Percentiles rank a stretch among this genome's conserved stretches.
These are phyloP conservation scores for Jatropha podagrica DNA, from an alignment of 441 rosid species.

Conservation along the genomic window DNA sequence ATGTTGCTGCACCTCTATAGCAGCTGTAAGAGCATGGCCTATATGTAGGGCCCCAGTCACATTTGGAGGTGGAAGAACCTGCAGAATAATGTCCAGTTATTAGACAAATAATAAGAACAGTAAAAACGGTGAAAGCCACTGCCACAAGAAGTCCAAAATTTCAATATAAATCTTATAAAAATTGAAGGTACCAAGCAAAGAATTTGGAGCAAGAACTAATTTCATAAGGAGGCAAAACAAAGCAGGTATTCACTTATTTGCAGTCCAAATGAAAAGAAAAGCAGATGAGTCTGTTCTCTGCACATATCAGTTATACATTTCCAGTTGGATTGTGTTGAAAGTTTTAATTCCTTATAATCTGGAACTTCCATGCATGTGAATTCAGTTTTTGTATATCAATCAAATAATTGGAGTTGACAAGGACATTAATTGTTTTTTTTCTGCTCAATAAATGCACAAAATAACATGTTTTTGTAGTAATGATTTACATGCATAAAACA, in stretches of 20 bases:
- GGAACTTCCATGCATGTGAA: not conserved
- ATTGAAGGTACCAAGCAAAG: not conserved
- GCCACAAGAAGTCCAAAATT: not conserved
- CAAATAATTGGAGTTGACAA: too few species aligned
- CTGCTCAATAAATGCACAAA: too few species aligned
- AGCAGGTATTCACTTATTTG: not conserved
- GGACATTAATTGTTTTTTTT: too few species aligned
- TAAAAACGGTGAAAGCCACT: not conserved
- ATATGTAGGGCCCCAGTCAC: conserved; percentile 97
- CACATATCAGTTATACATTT: not conserved
- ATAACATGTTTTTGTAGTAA: too few species aligned
- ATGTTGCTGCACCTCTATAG: conserved; percentile 60
- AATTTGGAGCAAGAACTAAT: not conserved
- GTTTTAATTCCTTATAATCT: not conserved
- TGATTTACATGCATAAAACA: too few species aligned
- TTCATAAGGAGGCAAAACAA: not conserved
- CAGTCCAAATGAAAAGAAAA: not conserved
- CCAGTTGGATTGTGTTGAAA: not conserved
- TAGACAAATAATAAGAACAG: not conserved
- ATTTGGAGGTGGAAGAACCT: conserved; percentile 99
- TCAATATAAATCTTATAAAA: not conserved
- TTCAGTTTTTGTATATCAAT: too few species aligned
- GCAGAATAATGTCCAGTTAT: conserved; percentile 24
- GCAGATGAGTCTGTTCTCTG: not conserved
- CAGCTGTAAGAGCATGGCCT: conserved; percentile 94